These are phyloP conservation scores for Cetraspora pellucida DNA, from an alignment of 192 early-diverging fungal species.

Conservation along the genomic window DNA sequence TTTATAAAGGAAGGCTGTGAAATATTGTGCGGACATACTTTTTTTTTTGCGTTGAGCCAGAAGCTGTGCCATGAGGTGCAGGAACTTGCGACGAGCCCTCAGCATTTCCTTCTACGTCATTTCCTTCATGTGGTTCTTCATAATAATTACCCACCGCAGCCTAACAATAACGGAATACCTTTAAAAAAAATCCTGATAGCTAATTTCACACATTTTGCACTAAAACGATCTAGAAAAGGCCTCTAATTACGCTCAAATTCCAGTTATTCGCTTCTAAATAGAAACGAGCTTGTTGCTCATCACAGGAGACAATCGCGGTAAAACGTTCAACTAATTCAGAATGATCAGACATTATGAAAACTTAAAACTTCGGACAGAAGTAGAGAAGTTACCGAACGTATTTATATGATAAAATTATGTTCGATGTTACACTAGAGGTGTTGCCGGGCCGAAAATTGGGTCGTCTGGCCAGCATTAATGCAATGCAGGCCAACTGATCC, in stretches of 20 bases:
- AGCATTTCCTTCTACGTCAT: constrained; percentile 10
- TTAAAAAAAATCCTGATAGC: too few relatives aligned
- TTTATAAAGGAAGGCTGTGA: neutral
- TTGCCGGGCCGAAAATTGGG: too few relatives aligned
- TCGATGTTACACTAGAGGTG: too few relatives aligned
- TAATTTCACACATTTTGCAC: too few relatives aligned
- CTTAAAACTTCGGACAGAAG: neutral
- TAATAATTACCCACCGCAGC: constrained; percentile 70
- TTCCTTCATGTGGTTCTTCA: constrained; percentile 45
- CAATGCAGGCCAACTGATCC: too few relatives aligned
- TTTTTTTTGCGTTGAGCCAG: neutral
- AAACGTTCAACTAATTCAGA: constrained; percentile 62
- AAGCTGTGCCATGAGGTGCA: constrained; percentile 21
- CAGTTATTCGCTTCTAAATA: constrained; percentile 78
- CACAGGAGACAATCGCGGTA: constrained; percentile 55
- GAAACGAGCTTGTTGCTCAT: constrained; percentile 65
- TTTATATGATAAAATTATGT: too few relatives aligned
- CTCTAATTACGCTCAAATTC: constrained; percentile 66
- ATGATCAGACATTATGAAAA: constrained; percentile 48
- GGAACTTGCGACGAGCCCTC: neutral
- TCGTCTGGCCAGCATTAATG: too few relatives aligned
- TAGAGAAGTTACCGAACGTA: neutral
- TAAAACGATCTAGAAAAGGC: neutral
- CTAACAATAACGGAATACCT: constrained; percentile 36
- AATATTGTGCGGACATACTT: constrained; percentile 3